These are phyloP conservation scores for Xerophyta viscosa DNA, from an alignment of 106 monocot genomes.

Conservation along the genomic window DNA sequence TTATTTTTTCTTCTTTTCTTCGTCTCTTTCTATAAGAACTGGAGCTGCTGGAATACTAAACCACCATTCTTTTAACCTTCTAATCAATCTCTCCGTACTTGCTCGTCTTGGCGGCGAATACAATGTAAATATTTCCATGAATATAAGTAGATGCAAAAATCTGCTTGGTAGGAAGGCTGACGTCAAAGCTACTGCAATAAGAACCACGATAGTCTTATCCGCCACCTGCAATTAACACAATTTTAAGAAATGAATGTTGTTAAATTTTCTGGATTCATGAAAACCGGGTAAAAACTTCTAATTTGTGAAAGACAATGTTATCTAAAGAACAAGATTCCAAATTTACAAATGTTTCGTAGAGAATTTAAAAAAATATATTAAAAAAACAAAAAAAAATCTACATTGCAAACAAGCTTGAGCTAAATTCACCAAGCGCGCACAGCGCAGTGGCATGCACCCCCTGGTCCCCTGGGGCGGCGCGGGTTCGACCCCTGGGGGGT, in stretches of 20 bases:
- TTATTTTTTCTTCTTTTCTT: slow-evolving; percentile 56
- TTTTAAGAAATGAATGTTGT: not conserved
- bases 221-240: slow-evolving; percentile 53
- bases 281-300: no score
- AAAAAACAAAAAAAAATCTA: no score
- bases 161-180: slow-evolving; percentile 47
- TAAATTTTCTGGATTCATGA: no score
- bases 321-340: no score
- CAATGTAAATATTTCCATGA: slow-evolving; percentile 76
- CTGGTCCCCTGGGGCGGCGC: no score
- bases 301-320: no score
- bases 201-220: slow-evolving; percentile 35
- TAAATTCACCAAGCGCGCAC: no score
- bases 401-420: no score
- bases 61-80: slow-evolving; percentile 94
- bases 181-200: slow-evolving; percentile 36
- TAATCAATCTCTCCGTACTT: slow-evolving; percentile 69
- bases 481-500: no score
- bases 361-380: no score
- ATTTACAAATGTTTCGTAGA: no score
- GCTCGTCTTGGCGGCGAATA: slow-evolving; percentile 55
- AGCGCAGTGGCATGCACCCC: no score
- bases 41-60: slow-evolving; percentile 92
- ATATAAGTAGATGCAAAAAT: slow-evolving; percentile 31
- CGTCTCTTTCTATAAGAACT: slow-evolving; percentile 52